A percentile compares a stretch with the other conserved stretches of the same genome.
phyloP scores from a whole-genome alignment of 805 yeast genomes.

The Phaffomyces antillensis region DNA sequence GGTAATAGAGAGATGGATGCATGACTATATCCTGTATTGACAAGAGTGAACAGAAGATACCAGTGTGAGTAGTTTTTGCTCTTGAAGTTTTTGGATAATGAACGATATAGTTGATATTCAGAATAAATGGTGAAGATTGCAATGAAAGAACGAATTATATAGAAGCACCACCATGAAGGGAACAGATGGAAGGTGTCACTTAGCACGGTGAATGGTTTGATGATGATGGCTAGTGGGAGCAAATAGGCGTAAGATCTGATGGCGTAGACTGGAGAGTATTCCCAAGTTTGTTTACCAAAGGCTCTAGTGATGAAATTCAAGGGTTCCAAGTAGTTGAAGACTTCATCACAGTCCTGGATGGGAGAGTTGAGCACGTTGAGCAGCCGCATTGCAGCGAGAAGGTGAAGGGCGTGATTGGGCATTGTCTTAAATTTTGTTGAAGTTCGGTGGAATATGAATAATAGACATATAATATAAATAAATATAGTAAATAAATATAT shows the following conservation, averaged over 20 bases:
- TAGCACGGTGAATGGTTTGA: slow-evolving; percentile 16
- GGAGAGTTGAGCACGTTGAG: slow-evolving; percentile 50
- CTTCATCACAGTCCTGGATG: slow-evolving; percentile 89
- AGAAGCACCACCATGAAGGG: slow-evolving; percentile 36
- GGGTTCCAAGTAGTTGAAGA: slow-evolving; percentile 93
- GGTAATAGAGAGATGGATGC: slow-evolving; percentile 85
- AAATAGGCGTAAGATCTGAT: slow-evolving; percentile 82
- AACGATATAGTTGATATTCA: slow-evolving; percentile 46
- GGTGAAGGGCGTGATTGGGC: neutral
- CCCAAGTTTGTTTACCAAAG: slow-evolving; percentile 95
- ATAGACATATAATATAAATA: too few species aligned
- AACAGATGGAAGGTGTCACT: slow-evolving; percentile 9
- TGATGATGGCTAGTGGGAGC: slow-evolving; percentile 30
- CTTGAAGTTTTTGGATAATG: slow-evolving; percentile 27
- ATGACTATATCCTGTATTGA: slow-evolving; percentile 81
- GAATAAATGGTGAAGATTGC: slow-evolving; percentile 35
- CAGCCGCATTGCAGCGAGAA: slow-evolving; percentile 15
- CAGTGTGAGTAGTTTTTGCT: slow-evolving; percentile 33
- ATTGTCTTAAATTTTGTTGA: too few species aligned
- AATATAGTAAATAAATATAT: neutral
- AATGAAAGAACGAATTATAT: slow-evolving; percentile 40
- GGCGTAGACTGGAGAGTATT: slow-evolving; percentile 84
- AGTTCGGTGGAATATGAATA: too few species aligned
- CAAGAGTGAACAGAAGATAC: slow-evolving; percentile 55
- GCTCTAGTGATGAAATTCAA: slow-evolving; percentile 68